Evolutionary conservation across 164 flowering plant genomes (phyloP).

Genomic region (Berberis vulgaris): DNA sequence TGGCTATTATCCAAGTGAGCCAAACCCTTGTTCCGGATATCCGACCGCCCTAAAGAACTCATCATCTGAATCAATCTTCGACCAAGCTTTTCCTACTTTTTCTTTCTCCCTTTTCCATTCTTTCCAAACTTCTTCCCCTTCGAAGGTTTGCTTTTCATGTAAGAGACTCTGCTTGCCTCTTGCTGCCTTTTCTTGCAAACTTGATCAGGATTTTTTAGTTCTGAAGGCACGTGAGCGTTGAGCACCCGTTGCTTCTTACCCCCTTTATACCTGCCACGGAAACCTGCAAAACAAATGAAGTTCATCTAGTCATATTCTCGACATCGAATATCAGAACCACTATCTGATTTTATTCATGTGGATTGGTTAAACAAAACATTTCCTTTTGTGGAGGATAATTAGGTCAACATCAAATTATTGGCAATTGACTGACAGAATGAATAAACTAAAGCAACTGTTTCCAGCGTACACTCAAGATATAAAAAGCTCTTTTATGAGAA

Average conservation of each 20-base stretch:
- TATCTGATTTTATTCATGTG: no score
- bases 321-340: background rate
- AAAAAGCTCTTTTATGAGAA: no score
- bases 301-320: background rate
- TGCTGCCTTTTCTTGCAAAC: slow-evolving; percentile 70
- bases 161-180: slow-evolving; percentile 42
- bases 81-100: slow-evolving; percentile 7
- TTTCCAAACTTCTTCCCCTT: slow-evolving; percentile 41
- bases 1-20: no score
- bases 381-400: background rate
- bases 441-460: background rate
- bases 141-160: slow-evolving; percentile 40
- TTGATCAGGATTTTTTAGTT: slow-evolving; percentile 69
- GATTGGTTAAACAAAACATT: no score
- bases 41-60: no score
- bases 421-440: background rate
- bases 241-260: slow-evolving; percentile 23
- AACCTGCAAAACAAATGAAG: background rate
- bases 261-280: background rate
- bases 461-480: no score
- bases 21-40: no score
- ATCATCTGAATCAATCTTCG: no score
- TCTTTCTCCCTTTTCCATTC: slow-evolving; percentile 34
- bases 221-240: slow-evolving; percentile 81
- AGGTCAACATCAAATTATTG: background rate